Base-by-base conservation (phyloP, 2,329 filamentous ascomycete species). In the Cladosporium austrohemisphaericum region DNA sequence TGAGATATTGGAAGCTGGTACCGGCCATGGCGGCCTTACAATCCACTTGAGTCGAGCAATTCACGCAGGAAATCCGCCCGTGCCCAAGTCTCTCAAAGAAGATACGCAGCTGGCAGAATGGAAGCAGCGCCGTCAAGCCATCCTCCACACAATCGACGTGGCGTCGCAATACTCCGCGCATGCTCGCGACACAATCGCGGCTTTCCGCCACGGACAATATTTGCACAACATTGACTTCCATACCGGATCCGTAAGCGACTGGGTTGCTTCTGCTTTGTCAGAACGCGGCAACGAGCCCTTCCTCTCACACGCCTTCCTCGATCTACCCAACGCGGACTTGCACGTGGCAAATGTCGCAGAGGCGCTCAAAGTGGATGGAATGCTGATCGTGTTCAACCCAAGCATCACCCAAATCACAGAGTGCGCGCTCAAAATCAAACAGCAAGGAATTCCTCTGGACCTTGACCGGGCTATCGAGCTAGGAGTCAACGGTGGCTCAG, bases 1-100 rank as follows among this genome's bases (percentile, higher is more conserved):
- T 10, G 85, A 92, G 62, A 86, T 93, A 36, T 82, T 93, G 45
- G 88, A 93, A 68, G 87, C 87, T 38, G 88, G 88, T 13, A 93
- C 88, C 3, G 88, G 88, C n/a, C 86, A 91, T 73, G 88, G 88
- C 51, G 83, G 84, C 26, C 68, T 93, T 51, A 92, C 87, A 0
- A 68, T 93, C 4, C 80, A 91, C 61, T 74, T 93, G 18, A 83
- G 86, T 23, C 79, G 86, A 45, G 86, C 86, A 2, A 80, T 93
- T 37, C 85, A 91, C 62, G 86, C 80, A 36, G 85, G 81, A 14
- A 91, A 91, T 60, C 70, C 79, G 11, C 60, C 65, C 11, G 64
- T 76, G 13, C 72, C 73, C 23, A 53, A 29, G 65, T 62, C 26
- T 23, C 22, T 26, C 35, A 18, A 40, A 20, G 58, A 64, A 16